Base-by-base conservation (phyloP, 1,284 basidiomycete species). In the Neonothopanus nambi region DNA sequence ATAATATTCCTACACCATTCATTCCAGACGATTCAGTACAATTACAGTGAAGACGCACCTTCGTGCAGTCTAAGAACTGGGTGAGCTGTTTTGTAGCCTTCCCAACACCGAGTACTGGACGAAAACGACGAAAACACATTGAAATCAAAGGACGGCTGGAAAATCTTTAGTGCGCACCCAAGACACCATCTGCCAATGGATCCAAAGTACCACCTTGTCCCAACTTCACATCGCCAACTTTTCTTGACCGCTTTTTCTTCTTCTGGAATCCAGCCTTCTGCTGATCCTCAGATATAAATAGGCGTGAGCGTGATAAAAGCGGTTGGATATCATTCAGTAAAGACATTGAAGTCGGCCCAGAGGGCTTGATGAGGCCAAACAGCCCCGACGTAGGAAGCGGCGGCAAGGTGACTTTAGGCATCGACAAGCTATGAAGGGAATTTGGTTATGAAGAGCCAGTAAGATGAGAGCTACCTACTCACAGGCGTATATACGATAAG, bases 121-220 rank as follows among this genome's bases (percentile, higher is more conserved):
- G n/a, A 13, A 37, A 52, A 43, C 35, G n/a, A n/a, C n/a, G n/a
- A n/a, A n/a, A n/a, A n/a, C n/a, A n/a, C n/a, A n/a, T 54, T 56
- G 54, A 49, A 36, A 52, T 55, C 60, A 56, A 30, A n/a, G 42
- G 2, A 47, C 28, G 28, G 49, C 30, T 17, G 47, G 49, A 41
- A 23, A 53, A 59, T 38, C 5, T 23, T 43, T 13, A 3, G 9
- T 13, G 30, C 72, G 57, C 67, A 91, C 90, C 89, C 57, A 93
- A 75, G 18, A 96, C 93, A 43, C 94, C 94, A 66, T 94, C 90
- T n/a, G 97, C 97, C 17, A 99, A 79, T 11, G 97, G 97, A 74
- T 99, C 97, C 42, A 99, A 76, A 3, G 97, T 99, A 15, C 95
- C 95, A 42, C 93, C 93, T 70, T 95, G 93, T 1, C 94, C 94